Evolutionary conservation across 2,329 filamentous ascomycete genomes (phyloP), one percentile per base, ranked within the genome.

Genomic region (Scytalidium sp.): DNA sequence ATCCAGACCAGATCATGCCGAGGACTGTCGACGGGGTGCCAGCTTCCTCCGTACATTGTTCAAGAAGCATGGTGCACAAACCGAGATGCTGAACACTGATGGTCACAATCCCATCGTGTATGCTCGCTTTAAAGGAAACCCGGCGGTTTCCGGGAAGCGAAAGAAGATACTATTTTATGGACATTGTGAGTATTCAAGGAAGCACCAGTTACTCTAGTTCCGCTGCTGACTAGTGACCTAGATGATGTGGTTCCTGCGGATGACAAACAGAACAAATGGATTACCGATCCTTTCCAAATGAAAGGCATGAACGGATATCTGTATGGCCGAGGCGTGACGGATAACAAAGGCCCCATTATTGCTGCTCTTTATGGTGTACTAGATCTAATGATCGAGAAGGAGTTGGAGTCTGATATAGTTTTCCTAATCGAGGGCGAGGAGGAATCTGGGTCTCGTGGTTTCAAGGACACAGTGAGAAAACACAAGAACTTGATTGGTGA

Each of bases 341-440:
- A 99, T 68, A 97, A 99, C 72, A 99, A 99, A 67, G 94, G 95
- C 0, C 94, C 94, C 0, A 90, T 97, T 52, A 83, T 99, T 63
- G 93, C 95, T 2, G 94, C 94, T 1, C 78, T 99, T 0, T 97
- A 95, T 64, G 94, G 93, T 0, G 93, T 95, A 1, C 90, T 93
- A 0, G 93, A 97, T 60, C 74, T 99, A 3, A 83, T 89, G 56
- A 86, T 93, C 55, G 84, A 88, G n/a, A 90, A 96, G 60, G 79
- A 82, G 17, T 77, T 99, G 1, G 86, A 87, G 46, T 91, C 91
- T 36, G 92, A 99, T 59, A 85, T 99, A 49, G 80, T 96, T 22
- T 99, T 99, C 62, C 71, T 99, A 3, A 95, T 99, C 43, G 94
- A 99, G 64, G 94, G 94, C 11, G 94, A 99, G 66, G 94, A 99